Evolutionary conservation across 2,329 filamentous ascomycete species (phyloP), one percentile per base, ranked within the genome.

Genomic region (Camillea tinctor): DNA sequence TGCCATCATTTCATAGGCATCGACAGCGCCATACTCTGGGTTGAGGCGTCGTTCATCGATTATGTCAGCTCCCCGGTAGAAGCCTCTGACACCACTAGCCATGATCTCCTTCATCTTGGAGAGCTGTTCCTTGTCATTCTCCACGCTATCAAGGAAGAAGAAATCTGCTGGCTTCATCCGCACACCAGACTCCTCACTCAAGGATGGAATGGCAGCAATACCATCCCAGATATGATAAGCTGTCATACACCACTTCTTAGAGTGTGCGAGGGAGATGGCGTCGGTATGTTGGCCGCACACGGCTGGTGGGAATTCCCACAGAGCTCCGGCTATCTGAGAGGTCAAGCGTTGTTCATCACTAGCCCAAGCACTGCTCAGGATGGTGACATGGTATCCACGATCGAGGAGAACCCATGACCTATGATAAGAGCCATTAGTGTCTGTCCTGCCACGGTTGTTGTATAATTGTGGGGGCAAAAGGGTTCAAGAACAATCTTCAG

Each of bases 291-390:
- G 71, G 3, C 78, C 79, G 61, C 79, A 81, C 1, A 76, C 77
- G 0, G 76, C 77, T 0, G 79, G 78, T 23, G 79, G 77, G 55
- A 71, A 78, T 61, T 81, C 78, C 79, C 79, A 81, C 1, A 81
- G 71, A 0, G 79, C 78, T 13, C 78, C 79, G 1, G 78, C 77
- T 55, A 80, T 77, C 62, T 81, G 79, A 0, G 79, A 80, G 1
- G 78, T 80, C 36, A 81, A 64, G 11, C 78, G 77, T 30, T 75
- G 66, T 30, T 72, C 65, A 19, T 71, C 64, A 60, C 59, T 73
- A 21, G 74, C 77, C 78, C 78, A 81, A 48, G 77, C 72, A 53
- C 75, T 76, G 48, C 78, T 75, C 23, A 80, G 52, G 26, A 81
- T 72, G 4, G 78, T 81, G 59, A 80, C 79, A 23, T 69, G 72